phyloP scores from a whole-genome alignment of 1,284 basidiomycete species.

The Rhodotorula sp. region DNA sequence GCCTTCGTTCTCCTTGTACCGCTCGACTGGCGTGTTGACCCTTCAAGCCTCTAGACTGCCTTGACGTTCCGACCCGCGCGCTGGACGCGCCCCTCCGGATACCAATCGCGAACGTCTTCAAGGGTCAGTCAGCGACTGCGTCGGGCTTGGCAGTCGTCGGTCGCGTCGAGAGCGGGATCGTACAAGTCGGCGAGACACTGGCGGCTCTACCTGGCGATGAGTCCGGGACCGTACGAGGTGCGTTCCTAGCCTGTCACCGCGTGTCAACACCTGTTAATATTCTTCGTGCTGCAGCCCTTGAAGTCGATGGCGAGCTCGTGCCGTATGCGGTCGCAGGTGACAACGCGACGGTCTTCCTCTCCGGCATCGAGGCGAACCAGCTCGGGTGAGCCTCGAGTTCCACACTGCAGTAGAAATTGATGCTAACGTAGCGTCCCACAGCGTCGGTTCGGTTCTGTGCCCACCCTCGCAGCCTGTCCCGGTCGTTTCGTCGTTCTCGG shows the following conservation, averaged over 20 bases:
- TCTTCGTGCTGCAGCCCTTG: conserved; percentile 64
- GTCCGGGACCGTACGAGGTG: conserved; percentile 77
- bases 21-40: not conserved
- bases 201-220: conserved; percentile 91
- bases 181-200: conserved; percentile 88
- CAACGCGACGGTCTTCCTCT: conserved; percentile 82
- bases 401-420: no score
- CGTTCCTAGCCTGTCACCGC: conserved; percentile 37
- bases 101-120: conserved; percentile 94
- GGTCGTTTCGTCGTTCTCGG: conserved; percentile 73
- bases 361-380: conserved; percentile 80
- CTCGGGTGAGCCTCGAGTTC: conserved; percentile 57
- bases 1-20: not conserved
- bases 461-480: conserved; percentile 69
- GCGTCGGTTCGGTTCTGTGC: conserved; percentile 86
- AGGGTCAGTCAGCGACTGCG: conserved; percentile 70
- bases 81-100: conserved; percentile 77
- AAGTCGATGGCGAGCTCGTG: conserved; percentile 73
- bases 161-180: conserved; percentile 79
- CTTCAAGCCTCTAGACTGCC: conserved; percentile 59
- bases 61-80: conserved; percentile 78
- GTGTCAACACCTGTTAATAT: not conserved
- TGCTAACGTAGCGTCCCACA: conserved; percentile 39
- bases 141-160: conserved; percentile 79
- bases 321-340: conserved; percentile 89